Percentiles rank a stretch among this genome's conserved stretches.
These are phyloP conservation scores for Cylindrodendrum hubeiense DNA, from an alignment of 2,329 filamentous ascomycete species.

Conservation along the genomic window DNA sequence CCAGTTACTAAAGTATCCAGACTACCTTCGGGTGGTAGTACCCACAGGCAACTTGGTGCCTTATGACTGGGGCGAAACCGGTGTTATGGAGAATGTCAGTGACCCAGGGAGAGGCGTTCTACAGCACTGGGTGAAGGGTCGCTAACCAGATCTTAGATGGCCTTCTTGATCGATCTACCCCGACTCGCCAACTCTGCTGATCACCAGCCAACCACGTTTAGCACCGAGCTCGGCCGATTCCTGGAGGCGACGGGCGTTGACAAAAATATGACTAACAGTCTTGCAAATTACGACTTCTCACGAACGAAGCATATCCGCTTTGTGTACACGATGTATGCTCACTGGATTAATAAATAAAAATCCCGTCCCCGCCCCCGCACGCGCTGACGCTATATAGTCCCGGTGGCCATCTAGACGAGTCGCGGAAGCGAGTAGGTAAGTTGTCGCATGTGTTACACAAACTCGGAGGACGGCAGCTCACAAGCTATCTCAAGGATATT, in stretches of 20 bases:
- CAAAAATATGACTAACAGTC: conserved; percentile 72
- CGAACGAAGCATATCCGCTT: conserved; percentile 80
- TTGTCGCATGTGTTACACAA: conserved; percentile 27
- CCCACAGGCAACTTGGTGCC: conserved; percentile 88
- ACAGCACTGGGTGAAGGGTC: conserved; percentile 19
- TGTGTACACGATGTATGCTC: conserved; percentile 82
- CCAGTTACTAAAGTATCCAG: conserved; percentile 84
- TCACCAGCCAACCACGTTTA: conserved; percentile 65
- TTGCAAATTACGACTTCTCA: conserved; percentile 85
- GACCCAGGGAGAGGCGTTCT: conserved; percentile 28
- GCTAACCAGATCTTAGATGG: conserved; percentile 64
- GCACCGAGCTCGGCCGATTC: conserved; percentile 78
- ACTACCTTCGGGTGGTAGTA: conserved; percentile 82
- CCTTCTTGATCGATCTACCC: conserved; percentile 94
- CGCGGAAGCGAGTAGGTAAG: conserved; percentile 48
- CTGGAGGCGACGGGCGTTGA: conserved; percentile 75
- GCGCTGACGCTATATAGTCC: conserved; percentile 46
- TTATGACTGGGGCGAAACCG: conserved; percentile 91
- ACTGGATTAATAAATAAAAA: conserved; percentile 16
- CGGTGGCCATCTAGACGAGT: conserved; percentile 49
- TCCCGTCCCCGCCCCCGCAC: neutral
- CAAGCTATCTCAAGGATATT: conserved; percentile 68
- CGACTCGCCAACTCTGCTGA: conserved; percentile 56
- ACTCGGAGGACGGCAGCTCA: conserved; percentile 38
- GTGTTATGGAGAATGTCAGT: conserved; percentile 85